Base-by-base conservation (phyloP, 306 rosid genomes). In the Rosa chinensis region DNA sequence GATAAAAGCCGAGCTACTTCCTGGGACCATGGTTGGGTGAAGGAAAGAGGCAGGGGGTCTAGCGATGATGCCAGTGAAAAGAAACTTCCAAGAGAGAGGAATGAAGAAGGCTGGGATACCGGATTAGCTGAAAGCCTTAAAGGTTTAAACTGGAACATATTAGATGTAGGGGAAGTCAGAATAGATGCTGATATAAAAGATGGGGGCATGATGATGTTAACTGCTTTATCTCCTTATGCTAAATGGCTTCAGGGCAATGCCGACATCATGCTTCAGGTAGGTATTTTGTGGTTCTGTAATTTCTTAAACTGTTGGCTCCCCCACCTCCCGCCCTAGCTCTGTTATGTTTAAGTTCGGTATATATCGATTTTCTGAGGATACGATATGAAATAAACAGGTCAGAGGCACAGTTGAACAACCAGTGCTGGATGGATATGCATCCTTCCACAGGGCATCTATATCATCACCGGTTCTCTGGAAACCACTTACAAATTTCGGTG, bases 221-320 rank as follows among this genome's bases (percentile, higher is more conserved):
- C 99, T 81, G 96, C 99, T 81, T 83, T 92, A 83, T 84, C 94
- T 80, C 97, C 99, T 73, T 79, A 91, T 90, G 97, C 90, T 81
- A 82, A 89, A 81, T 95, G 99, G 99, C 99, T 95, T 85, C 88
- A 90, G 77, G 99, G 99, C 68, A 90, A 87, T 78, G 99, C 99
- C 28, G 96, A 91, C 71, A 82, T 92, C 77, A 86, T 86, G 90
- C 94, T 95, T 79, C 90, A 92, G 94, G 99, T 95, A 82, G 59
- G 62, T 70, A 81, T 53, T 83, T 13, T 37, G 47, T 48, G 47
- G 50, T 69, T 25, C 25, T 73, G 13, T 74, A 35, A 45, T 70
- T 50, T 25, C 45, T 47, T 20, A 17, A 3, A 76, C 61, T 62
- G 13, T 48, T 73, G 23, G 8, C 13, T 5, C 18, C 4, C 17